Percentiles rank a stretch among this genome's conserved stretches.
Evolutionary conservation across 2,329 filamentous ascomycete species (phyloP).

Genomic region (Rhynchosporium agropyri): DNA sequence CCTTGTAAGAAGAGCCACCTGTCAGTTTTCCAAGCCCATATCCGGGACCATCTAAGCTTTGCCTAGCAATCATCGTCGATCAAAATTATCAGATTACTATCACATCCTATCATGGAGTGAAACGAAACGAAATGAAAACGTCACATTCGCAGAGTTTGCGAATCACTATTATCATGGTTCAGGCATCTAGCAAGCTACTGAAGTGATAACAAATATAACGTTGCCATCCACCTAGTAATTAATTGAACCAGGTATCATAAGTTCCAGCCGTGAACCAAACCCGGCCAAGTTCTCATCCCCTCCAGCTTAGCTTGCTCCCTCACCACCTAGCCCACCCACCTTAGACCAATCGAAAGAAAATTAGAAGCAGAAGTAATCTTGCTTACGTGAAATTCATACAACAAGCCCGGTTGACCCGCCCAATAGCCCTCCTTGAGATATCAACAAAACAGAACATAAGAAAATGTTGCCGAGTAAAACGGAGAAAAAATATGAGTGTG

Average conservation of each 20-base stretch:
- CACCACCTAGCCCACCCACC: conserved; percentile 3
- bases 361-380: not conserved
- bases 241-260: conserved; percentile 20
- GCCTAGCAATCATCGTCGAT: no score
- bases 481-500: not conserved
- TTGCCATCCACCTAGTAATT: not conserved
- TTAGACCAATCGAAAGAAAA: not conserved
- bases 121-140: not conserved
- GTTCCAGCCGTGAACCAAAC: conserved; percentile 17
- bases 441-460: conserved; percentile 11
- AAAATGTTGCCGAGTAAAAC: not conserved
- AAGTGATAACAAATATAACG: not conserved
- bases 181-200: not conserved
- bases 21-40: no score
- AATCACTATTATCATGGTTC: conserved; percentile 5
- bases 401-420: conserved; percentile 1
- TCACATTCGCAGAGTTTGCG: not conserved
- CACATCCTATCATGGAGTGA: not conserved
- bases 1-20: no score
- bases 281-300: not conserved
- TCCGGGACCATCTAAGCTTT: no score
- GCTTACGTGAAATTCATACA: not conserved
- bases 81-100: not conserved
- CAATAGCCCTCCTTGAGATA: not conserved
- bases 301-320: not conserved